phyloP scores from a whole-genome alignment of 2,329 filamentous ascomycete genomes.

The Hirsutella thompsonii region DNA sequence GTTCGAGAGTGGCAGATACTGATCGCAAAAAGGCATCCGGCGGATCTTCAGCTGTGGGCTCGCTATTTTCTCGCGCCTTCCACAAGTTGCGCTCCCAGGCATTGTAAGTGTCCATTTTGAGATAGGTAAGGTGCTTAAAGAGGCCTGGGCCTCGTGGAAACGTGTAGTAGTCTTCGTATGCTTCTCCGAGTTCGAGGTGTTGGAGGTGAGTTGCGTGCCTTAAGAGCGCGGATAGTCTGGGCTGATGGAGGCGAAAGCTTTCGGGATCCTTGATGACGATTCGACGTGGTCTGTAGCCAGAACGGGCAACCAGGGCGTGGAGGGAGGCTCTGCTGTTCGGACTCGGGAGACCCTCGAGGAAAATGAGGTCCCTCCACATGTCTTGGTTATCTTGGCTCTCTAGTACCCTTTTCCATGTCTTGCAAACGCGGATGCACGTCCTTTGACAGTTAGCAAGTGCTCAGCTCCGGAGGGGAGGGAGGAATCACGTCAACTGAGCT shows the following conservation, averaged over 20 bases:
- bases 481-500: slow-evolving; percentile 15
- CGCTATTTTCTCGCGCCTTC: slow-evolving; percentile 2
- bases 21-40: slow-evolving; percentile 7
- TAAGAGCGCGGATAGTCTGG: slow-evolving; percentile 14
- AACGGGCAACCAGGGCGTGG: slow-evolving; percentile 17
- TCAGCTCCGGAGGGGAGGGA: neutral
- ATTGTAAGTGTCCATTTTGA: slow-evolving; percentile 5
- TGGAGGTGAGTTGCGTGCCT: slow-evolving; percentile 14
- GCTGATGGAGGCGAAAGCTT: slow-evolving; percentile 16
- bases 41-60: neutral
- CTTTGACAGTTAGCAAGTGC: slow-evolving; percentile 5
- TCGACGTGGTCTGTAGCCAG: slow-evolving; percentile 14
- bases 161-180: slow-evolving; percentile 1
- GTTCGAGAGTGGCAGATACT: slow-evolving; percentile 7
- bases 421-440: slow-evolving; percentile 19
- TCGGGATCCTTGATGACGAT: slow-evolving; percentile 13
- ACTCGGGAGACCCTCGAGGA: slow-evolving; percentile 5
- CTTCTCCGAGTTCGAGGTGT: slow-evolving; percentile 11
- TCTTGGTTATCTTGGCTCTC: slow-evolving; percentile 13
- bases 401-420: slow-evolving; percentile 17
- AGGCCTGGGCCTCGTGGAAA: slow-evolving; percentile 3
- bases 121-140: slow-evolving; percentile 5
- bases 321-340: slow-evolving; percentile 8
- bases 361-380: slow-evolving; percentile 19
- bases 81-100: slow-evolving; percentile 1